phyloP scores from a whole-genome alignment of 208 protist genomes.

The Trypanosoma theileri region DNA sequence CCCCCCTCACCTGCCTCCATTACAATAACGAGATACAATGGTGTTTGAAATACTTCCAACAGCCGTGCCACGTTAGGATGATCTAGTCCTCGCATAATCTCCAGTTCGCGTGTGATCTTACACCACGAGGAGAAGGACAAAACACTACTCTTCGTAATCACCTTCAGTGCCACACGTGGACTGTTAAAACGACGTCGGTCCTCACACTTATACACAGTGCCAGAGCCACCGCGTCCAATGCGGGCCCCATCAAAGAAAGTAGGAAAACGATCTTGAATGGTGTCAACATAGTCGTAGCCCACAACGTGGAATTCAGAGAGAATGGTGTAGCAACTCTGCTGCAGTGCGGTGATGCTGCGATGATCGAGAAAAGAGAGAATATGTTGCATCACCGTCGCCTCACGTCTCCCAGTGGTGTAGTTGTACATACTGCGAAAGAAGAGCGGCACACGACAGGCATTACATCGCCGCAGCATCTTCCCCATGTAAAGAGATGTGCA shows the following conservation, averaged over 20 bases:
- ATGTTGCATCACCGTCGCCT: constrained; percentile 34
- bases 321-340: constrained; percentile 62
- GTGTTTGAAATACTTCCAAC: constrained; percentile 75
- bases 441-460: constrained; percentile 52
- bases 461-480: constrained; percentile 47
- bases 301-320: constrained; percentile 51
- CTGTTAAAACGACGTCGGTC: constrained; percentile 39
- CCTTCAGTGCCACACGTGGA: constrained; percentile 61
- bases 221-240: constrained; percentile 64
- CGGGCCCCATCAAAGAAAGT: constrained; percentile 62
- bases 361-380: constrained; percentile 64
- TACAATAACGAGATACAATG: constrained; percentile 52
- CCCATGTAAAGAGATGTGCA: constrained; percentile 12
- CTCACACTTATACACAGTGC: constrained; percentile 76
- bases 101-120: constrained; percentile 52
- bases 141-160: constrained; percentile 40
- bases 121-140: constrained; percentile 43
- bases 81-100: constrained; percentile 41
- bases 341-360: constrained; percentile 40
- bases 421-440: constrained; percentile 57
- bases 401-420: constrained; percentile 24
- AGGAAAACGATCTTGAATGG: constrained; percentile 63
- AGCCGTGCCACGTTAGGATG: constrained; percentile 61
- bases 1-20: constrained; percentile 80
- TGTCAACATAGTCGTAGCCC: constrained; percentile 40